phyloP scores from a whole-genome alignment of 2,329 filamentous ascomycete genomes.

The Neoscytalidium dimidiatum region DNA sequence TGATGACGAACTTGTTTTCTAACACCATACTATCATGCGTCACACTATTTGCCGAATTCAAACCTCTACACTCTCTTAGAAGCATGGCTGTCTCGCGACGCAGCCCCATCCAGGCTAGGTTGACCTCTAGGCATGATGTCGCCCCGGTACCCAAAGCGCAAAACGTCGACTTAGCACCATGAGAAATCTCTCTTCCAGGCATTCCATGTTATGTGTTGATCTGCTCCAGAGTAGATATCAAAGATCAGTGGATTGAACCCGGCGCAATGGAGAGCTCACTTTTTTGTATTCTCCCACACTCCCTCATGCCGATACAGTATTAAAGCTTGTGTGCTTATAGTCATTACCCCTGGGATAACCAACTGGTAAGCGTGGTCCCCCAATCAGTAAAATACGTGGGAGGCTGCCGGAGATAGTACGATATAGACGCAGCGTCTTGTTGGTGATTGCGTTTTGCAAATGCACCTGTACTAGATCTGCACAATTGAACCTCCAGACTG shows the following conservation, averaged over 20 bases:
- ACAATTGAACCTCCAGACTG: slow-evolving; percentile 25
- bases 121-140: slow-evolving; percentile 68
- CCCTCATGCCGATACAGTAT: slow-evolving; percentile 38
- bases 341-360: slow-evolving; percentile 38
- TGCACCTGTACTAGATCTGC: slow-evolving; percentile 33
- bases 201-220: slow-evolving; percentile 37
- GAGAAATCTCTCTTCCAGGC: slow-evolving; percentile 24
- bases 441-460: slow-evolving; percentile 38
- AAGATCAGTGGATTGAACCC: too few species aligned
- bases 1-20: slow-evolving; percentile 48
- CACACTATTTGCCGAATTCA: slow-evolving; percentile 29
- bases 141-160: slow-evolving; percentile 71
- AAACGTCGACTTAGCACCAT: slow-evolving; percentile 55
- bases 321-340: slow-evolving; percentile 42
- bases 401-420: slow-evolving; percentile 37
- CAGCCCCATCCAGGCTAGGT: slow-evolving; percentile 64
- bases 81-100: slow-evolving; percentile 55
- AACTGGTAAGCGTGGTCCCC: slow-evolving; percentile 37
- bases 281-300: slow-evolving; percentile 24
- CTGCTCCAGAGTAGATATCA: slow-evolving; percentile 23
- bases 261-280: slow-evolving; percentile 16
- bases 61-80: slow-evolving; percentile 48
- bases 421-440: slow-evolving; percentile 42
- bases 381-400: slow-evolving; percentile 37
- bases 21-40: slow-evolving; percentile 46